A percentile compares a stretch with the other conserved stretches of the same genome.
phyloP scores from a whole-genome alignment of 805 yeast species.

The Allodekkera sacchari region DNA sequence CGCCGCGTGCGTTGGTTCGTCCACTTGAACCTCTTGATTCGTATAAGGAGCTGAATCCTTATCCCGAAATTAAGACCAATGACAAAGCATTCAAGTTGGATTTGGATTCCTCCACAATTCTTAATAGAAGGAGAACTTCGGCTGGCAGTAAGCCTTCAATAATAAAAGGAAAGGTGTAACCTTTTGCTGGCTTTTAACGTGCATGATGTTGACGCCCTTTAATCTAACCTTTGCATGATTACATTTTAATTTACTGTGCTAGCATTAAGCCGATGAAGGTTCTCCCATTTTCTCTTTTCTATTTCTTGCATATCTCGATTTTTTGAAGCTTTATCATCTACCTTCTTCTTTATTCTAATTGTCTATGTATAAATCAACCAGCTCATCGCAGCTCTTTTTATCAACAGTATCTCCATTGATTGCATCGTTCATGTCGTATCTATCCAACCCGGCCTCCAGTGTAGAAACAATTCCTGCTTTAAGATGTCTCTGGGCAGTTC shows the following conservation, averaged over 20 bases:
- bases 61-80: slow-evolving; percentile 1
- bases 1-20: slow-evolving; percentile 4
- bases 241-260: no score
- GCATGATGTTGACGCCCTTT: no score
- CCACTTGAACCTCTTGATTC: slow-evolving; percentile 1
- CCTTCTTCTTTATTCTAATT: slow-evolving; percentile 7
- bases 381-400: slow-evolving; percentile 6
- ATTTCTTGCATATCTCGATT: not conserved
- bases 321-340: not conserved
- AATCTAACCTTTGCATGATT: no score
- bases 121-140: slow-evolving; percentile 41
- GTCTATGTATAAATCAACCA: slow-evolving; percentile 14
- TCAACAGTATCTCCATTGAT: slow-evolving; percentile 44
- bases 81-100: slow-evolving; percentile 42
- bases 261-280: slow-evolving; percentile 25
- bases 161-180: slow-evolving; percentile 2
- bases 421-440: slow-evolving; percentile 51
- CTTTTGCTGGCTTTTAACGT: no score
- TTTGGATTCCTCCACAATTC: slow-evolving; percentile 54
- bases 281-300: not conserved
- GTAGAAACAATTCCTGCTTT: slow-evolving; percentile 42
- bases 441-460: slow-evolving; percentile 40
- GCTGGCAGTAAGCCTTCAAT: slow-evolving; percentile 12
- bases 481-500: slow-evolving; percentile 65
- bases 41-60: no score